These are phyloP conservation scores for Xylaria polymorpha DNA, from an alignment of 2,329 filamentous ascomycete genomes.

Conservation along the genomic window DNA sequence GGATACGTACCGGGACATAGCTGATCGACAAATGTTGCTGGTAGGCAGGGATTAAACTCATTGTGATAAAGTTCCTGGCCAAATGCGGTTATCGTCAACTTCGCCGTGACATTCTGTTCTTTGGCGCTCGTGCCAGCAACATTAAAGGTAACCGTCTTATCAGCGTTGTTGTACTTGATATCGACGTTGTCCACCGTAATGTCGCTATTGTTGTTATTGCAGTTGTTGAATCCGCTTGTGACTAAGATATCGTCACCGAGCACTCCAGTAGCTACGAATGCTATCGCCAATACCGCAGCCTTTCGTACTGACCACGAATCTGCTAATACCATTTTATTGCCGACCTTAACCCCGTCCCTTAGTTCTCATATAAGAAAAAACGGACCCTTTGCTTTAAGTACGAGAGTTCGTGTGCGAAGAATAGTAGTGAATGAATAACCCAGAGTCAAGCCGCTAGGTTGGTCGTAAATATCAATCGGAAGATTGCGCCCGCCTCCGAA, in stretches of 20 bases:
- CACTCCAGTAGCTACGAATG: conserved; percentile 58
- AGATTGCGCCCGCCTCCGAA: conserved; percentile 12
- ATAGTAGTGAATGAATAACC: conserved; percentile 30
- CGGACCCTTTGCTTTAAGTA: not conserved
- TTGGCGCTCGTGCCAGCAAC: conserved; percentile 79
- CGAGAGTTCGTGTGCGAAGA: conserved; percentile 20
- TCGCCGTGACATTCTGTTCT: conserved; percentile 82
- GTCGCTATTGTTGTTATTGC: conserved; percentile 65
- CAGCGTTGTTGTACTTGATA: conserved; percentile 81
- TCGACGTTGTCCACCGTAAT: conserved; percentile 80
- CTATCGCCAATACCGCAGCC: conserved; percentile 52
- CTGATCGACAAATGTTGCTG: conserved; percentile 72
- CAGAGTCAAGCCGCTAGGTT: conserved; percentile 40
- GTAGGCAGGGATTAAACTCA: conserved; percentile 83
- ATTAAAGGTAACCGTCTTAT: conserved; percentile 81
- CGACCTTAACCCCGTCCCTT: not conserved
- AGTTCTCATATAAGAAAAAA: conserved; percentile 12
- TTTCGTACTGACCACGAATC: conserved; percentile 47
- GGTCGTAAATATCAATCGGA: conserved; percentile 37
- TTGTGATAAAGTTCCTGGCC: conserved; percentile 82
- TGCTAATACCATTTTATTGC: conserved; percentile 45
- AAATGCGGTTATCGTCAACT: conserved; percentile 83
- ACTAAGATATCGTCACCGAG: conserved; percentile 78
- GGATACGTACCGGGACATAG: conserved; percentile 80
- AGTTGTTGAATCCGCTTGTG: conserved; percentile 84